phyloP scores from a whole-genome alignment of 2,329 filamentous ascomycete species.

The Curvularia sp. region DNA sequence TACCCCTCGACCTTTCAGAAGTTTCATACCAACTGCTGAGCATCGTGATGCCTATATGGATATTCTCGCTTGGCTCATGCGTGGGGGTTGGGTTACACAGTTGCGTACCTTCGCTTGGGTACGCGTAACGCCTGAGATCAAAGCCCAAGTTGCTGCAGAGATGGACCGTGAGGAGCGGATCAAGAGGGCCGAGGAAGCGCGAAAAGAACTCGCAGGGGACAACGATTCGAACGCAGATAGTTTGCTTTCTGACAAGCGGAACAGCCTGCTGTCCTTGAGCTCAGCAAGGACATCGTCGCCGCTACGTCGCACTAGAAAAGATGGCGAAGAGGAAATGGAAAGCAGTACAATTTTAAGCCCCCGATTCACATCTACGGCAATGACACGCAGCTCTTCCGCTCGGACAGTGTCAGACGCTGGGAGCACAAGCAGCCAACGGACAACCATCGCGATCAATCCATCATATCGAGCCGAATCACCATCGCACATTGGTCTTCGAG shows the following conservation, averaged over 20 bases:
- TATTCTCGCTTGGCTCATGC: constrained; percentile 91
- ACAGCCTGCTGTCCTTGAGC: constrained; percentile 37
- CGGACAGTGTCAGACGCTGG: constrained; percentile 45
- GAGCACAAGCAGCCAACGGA: constrained; percentile 46
- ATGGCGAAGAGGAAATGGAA: constrained; percentile 41
- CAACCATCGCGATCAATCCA: constrained; percentile 41
- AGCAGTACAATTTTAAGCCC: constrained; percentile 40
- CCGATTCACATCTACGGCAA: constrained; percentile 24
- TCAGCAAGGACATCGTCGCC: constrained; percentile 42
- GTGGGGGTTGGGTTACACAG: constrained; percentile 92
- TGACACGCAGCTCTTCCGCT: constrained; percentile 36
- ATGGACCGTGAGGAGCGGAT: constrained; percentile 59
- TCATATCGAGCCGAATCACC: constrained; percentile 33
- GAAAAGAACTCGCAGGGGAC: constrained; percentile 42
- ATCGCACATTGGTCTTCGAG: constrained; percentile 27
- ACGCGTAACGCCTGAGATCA: constrained; percentile 80
- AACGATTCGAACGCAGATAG: constrained; percentile 39
- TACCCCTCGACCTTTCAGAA: constrained; percentile 80
- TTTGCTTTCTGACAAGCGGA: constrained; percentile 42
- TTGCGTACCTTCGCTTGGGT: constrained; percentile 91
- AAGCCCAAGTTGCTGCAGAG: constrained; percentile 77
- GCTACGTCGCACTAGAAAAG: constrained; percentile 30
- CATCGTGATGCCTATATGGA: constrained; percentile 87
- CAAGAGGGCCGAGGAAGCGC: constrained; percentile 41
- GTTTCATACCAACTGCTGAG: constrained; percentile 83